Conservation (phyloP, 192 early-diverging fungal species). For the Gamsiella multidivaricata region DNA sequence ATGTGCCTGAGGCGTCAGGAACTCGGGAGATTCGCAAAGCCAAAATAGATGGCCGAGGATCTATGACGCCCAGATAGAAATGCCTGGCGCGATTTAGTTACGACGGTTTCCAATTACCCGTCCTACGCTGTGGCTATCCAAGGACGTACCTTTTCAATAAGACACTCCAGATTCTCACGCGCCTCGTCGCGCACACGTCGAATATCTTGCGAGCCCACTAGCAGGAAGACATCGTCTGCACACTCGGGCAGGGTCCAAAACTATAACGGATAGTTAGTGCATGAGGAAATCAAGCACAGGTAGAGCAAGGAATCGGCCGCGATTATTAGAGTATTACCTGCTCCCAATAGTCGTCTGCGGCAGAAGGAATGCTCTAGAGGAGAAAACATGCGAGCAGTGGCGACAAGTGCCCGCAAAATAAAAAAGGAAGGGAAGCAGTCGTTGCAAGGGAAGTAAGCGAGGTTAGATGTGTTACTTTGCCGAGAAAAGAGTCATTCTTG, state of each 20-base stretch:
- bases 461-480: background rate
- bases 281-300: background rate
- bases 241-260: constrained; percentile 82
- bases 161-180: constrained; percentile 79
- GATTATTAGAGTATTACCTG: too few relatives aligned
- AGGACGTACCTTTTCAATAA: constrained; percentile 74
- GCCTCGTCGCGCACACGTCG: constrained; percentile 79
- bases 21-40: constrained; percentile 62
- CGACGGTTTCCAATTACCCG: background rate
- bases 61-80: constrained; percentile 24
- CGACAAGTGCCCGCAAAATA: too few relatives aligned
- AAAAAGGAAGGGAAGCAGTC: too few relatives aligned
- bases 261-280: constrained; percentile 45
- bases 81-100: too few relatives aligned
- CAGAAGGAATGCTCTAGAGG: constrained; percentile 49
- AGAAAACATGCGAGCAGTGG: background rate
- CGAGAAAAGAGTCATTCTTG: background rate
- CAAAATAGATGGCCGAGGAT: constrained; percentile 63
- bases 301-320: constrained; percentile 54
- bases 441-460: background rate
- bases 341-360: constrained; percentile 58
- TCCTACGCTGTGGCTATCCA: background rate
- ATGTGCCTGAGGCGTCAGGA: constrained; percentile 63
- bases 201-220: constrained; percentile 87
- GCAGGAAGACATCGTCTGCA: constrained; percentile 87